Evolutionary conservation across 306 rosid species (phyloP).

Genomic region (Malus fusca): DNA sequence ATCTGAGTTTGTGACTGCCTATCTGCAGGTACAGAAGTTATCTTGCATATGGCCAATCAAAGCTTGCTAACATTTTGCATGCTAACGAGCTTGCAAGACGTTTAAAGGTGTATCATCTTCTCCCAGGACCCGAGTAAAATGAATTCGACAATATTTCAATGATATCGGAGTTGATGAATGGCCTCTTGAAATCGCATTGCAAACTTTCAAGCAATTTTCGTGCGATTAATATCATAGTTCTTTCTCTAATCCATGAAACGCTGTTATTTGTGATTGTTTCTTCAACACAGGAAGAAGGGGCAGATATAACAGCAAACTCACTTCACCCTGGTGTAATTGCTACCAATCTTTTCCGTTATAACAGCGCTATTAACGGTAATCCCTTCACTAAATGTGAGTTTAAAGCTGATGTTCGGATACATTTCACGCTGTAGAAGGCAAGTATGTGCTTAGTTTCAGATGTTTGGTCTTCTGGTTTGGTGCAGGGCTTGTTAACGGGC

Average conservation of each 20-base stretch:
- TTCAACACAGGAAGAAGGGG: slow-evolving; percentile 71
- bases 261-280: slow-evolving; percentile 8
- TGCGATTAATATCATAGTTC: background rate
- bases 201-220: background rate
- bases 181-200: background rate
- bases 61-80: slow-evolving; percentile 82
- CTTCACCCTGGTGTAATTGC: slow-evolving; percentile 75
- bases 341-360: slow-evolving; percentile 66
- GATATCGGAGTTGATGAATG: background rate
- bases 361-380: slow-evolving; percentile 29
- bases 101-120: slow-evolving; percentile 43
- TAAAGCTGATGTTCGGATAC: too few species aligned
- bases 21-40: slow-evolving; percentile 52
- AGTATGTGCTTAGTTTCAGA: background rate
- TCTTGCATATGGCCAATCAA: slow-evolving; percentile 85
- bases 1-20: background rate
- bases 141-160: background rate
- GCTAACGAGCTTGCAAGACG: slow-evolving; percentile 70
- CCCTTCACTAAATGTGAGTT: background rate
- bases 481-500: slow-evolving; percentile 37
- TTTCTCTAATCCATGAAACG: background rate
- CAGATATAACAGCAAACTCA: slow-evolving; percentile 65
- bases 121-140: background rate
- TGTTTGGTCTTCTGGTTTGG: slow-evolving; percentile 3
- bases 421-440: too few species aligned